Evolutionary conservation across 306 rosid species (phyloP).

Genomic region (Sesbania bispinosa): DNA sequence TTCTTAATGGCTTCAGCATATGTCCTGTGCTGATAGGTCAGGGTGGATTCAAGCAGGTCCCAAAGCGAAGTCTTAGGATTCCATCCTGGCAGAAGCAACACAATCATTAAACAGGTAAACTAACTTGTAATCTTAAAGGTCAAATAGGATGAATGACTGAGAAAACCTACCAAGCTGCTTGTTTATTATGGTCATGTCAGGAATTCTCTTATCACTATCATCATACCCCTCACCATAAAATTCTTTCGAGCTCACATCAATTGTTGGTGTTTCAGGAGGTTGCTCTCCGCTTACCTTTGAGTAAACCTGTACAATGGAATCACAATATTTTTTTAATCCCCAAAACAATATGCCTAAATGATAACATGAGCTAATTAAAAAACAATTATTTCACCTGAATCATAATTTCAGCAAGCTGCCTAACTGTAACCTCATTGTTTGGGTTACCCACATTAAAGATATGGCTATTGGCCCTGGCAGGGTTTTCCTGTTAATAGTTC

Average conservation of each 20-base stretch:
- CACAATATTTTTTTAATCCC: not conserved
- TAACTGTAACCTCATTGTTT: constrained; percentile 92
- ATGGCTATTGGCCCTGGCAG: constrained; percentile 84
- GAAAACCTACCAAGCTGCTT: constrained; percentile 72
- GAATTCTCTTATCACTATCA: constrained; percentile 96
- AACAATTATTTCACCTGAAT: constrained; percentile 51
- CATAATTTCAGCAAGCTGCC: constrained; percentile 98
- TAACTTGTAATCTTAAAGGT: not conserved
- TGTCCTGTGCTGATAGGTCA: constrained; percentile 94
- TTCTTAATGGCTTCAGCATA: constrained; percentile 87
- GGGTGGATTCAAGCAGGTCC: constrained; percentile 96
- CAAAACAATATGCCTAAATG: not conserved
- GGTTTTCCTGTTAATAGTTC: constrained; percentile 77
- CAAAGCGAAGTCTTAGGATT: constrained; percentile 87
- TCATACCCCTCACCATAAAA: constrained; percentile 95
- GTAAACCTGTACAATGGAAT: constrained; percentile 57
- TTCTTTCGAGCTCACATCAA: constrained; percentile 87
- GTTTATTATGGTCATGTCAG: constrained; percentile 95
- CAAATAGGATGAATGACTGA: not conserved
- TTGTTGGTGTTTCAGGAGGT: constrained; percentile 54
- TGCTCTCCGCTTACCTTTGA: constrained; percentile 81
- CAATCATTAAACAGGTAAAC: not conserved
- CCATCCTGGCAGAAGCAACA: constrained; percentile 59
- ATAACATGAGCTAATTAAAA: not conserved
- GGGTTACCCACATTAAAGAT: constrained; percentile 98